Conservation (phyloP, 2,329 filamentous ascomycete genomes). For the Talaromyces amestolkiae region DNA sequence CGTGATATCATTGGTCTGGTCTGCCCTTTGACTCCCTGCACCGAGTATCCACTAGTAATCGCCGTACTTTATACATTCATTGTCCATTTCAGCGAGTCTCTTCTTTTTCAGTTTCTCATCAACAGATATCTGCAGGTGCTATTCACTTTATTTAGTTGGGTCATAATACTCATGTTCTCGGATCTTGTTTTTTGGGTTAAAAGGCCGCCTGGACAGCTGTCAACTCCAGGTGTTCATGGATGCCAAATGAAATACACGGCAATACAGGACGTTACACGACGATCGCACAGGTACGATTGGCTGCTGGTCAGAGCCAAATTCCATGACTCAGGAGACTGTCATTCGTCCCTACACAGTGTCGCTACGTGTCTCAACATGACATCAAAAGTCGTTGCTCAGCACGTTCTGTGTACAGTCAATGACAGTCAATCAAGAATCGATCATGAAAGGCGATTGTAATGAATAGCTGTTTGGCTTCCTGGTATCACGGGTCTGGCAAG, state of each 20-base stretch:
- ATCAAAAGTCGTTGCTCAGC: not conserved
- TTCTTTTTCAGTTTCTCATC: not conserved
- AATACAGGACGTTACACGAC: not conserved
- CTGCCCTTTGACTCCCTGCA: not conserved
- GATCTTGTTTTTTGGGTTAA: not conserved
- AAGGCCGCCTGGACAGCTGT: not conserved
- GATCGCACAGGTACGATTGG: conserved; percentile 1
- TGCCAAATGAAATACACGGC: not conserved
- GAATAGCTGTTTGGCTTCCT: not conserved
- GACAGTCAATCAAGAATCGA: not conserved
- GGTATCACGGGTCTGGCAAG: not conserved
- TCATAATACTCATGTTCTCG: not conserved
- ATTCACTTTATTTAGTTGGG: no score
- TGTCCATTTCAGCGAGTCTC: not conserved
- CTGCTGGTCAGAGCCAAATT: not conserved
- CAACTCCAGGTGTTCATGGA: not conserved
- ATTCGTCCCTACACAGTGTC: not conserved
- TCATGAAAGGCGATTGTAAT: not conserved
- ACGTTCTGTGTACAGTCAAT: not conserved
- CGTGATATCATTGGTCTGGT: conserved; percentile 1
- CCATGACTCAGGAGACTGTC: not conserved
- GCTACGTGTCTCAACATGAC: not conserved
- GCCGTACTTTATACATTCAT: not conserved
- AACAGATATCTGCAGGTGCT: no score
- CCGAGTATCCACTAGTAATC: conserved; percentile 2